A percentile compares a stretch with the other conserved stretches of the same genome.
These are phyloP conservation scores for Aspergillus conjunctus DNA, from an alignment of 495 filamentous ascomycete species.

Conservation along the genomic window DNA sequence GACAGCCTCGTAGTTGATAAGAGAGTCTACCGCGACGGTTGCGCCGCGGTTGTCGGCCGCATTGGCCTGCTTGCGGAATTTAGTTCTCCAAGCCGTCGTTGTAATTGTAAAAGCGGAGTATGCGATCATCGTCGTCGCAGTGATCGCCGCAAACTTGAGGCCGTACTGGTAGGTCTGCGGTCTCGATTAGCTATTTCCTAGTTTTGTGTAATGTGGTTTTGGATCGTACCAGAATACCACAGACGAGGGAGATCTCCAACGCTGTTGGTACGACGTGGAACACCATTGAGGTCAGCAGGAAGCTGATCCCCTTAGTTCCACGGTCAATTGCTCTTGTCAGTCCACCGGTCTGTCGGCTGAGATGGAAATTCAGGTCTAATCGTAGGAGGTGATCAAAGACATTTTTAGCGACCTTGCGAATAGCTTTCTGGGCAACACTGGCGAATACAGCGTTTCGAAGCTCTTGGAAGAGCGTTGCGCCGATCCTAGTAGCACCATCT, in stretches of 20 bases:
- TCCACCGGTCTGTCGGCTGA: conserved; percentile 91
- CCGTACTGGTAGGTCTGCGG: conserved; percentile 91
- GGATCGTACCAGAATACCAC: conserved; percentile 70
- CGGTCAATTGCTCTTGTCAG: conserved; percentile 93
- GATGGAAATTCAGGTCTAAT: conserved; percentile 90
- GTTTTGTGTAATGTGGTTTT: background rate
- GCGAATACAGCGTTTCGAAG: conserved; percentile 94
- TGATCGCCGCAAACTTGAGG: conserved; percentile 86
- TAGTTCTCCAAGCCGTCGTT: conserved; percentile 95
- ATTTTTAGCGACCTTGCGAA: conserved; percentile 84
- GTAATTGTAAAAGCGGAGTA: conserved; percentile 94
- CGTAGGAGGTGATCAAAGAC: conserved; percentile 89
- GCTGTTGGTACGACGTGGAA: conserved; percentile 96
- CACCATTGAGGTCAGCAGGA: conserved; percentile 95
- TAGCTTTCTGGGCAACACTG: conserved; percentile 94
- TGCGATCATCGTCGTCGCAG: conserved; percentile 83
- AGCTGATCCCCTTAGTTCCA: conserved; percentile 97
- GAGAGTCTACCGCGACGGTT: conserved; percentile 91
- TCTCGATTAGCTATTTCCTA: conserved; percentile 19
- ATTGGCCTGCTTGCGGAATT: conserved; percentile 92
- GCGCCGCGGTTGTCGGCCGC: conserved; percentile 94
- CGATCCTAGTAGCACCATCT: conserved; percentile 87
- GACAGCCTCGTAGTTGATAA: conserved; percentile 98
- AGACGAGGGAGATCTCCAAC: conserved; percentile 91
- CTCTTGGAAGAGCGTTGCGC: conserved; percentile 86